A percentile compares a stretch with the other conserved stretches of the same genome.
Evolutionary conservation across 805 yeast genomes (phyloP).

Genomic region (Candida parachauliodes): DNA sequence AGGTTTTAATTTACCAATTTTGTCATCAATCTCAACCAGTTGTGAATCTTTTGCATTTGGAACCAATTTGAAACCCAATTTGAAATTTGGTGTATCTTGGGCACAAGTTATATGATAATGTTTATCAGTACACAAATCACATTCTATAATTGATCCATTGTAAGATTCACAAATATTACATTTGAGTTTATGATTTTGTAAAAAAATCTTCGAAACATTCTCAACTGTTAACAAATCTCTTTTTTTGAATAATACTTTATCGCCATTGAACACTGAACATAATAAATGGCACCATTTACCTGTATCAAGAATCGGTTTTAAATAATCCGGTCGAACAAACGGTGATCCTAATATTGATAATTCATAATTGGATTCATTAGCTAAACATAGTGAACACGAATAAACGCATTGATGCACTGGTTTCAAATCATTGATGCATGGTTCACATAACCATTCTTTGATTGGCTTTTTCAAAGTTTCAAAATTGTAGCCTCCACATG

Average conservation of each 20-base stretch:
- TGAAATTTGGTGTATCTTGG: constrained; percentile 40
- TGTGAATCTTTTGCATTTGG: constrained; percentile 21
- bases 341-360: constrained; percentile 40
- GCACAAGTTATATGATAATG: constrained; percentile 57
- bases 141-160: constrained; percentile 50
- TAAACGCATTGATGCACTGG: constrained; percentile 58
- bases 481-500: constrained; percentile 56
- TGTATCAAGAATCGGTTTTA: constrained; percentile 57
- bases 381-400: constrained; percentile 63
- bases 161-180: constrained; percentile 46
- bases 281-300: constrained; percentile 77
- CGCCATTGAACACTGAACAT: constrained; percentile 59
- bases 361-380: constrained; percentile 48
- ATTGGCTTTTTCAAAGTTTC: constrained; percentile 15
- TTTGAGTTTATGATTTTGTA: constrained; percentile 21
- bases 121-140: constrained; percentile 41
- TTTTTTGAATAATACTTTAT: constrained; percentile 22
- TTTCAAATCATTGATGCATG: constrained; percentile 66
- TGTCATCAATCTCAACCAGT: constrained; percentile 19
- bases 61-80: constrained; percentile 52
- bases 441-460: constrained; percentile 73
- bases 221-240: constrained; percentile 20
- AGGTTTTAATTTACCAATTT: constrained; percentile 42
- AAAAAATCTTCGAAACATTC: constrained; percentile 24
- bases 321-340: constrained; percentile 52